Percentiles rank a stretch among this genome's conserved stretches.
Evolutionary conservation across 169 alveolate genomes (phyloP).

Genomic region (Eimeria praecox): DNA sequence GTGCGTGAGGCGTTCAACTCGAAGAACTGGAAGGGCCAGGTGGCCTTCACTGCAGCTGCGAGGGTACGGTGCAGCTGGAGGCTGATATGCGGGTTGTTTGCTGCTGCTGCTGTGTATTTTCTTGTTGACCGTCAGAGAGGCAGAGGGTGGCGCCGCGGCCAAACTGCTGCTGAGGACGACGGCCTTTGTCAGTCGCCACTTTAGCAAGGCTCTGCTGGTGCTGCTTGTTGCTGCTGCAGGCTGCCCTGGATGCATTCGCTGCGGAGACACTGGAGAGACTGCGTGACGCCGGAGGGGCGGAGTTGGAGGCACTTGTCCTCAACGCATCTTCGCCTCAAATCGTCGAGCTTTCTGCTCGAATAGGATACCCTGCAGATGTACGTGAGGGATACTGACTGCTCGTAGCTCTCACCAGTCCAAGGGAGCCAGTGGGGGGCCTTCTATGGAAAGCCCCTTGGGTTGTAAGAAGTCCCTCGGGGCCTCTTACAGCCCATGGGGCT

Average conservation of each 20-base stretch:
- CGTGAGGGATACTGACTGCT: background rate
- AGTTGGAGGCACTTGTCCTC: slow-evolving; percentile 41
- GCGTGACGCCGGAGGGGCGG: slow-evolving; percentile 61
- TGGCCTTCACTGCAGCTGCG: slow-evolving; percentile 67
- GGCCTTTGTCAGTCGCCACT: background rate
- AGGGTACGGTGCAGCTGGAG: background rate
- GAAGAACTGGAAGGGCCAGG: slow-evolving; percentile 82
- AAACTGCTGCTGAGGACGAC: background rate
- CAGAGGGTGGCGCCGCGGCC: background rate
- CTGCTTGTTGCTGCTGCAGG: slow-evolving; percentile 22
- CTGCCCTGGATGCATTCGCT: slow-evolving; percentile 57
- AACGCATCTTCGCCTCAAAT: slow-evolving; percentile 50
- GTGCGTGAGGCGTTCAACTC: slow-evolving; percentile 80
- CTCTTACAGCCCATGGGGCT: background rate
- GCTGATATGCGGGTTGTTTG: background rate
- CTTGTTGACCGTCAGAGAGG: background rate
- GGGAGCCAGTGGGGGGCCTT: no score
- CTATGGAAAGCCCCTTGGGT: background rate
- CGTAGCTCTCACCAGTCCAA: background rate
- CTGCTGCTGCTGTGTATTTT: background rate
- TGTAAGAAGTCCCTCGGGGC: background rate
- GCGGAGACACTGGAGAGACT: slow-evolving; percentile 42
- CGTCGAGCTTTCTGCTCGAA: slow-evolving; percentile 42
- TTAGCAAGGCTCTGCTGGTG: background rate
- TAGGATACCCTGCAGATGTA: slow-evolving; percentile 60